Conservation (phyloP, 1,284 basidiomycete genomes). For the Hymenochaete sp. region DNA sequence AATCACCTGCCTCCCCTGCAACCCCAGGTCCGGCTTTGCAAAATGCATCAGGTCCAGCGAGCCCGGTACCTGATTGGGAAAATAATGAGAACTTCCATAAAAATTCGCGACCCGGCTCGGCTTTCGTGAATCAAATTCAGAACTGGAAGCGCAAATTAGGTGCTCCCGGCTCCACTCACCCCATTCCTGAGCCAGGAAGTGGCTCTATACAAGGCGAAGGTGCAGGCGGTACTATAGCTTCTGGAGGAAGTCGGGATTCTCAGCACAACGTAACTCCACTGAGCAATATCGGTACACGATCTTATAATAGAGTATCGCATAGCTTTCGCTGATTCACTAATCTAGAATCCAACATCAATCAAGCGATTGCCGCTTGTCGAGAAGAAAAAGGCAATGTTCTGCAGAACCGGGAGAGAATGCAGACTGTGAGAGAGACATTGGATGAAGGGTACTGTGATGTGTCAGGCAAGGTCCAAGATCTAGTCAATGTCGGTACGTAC, state of each 20-base stretch:
- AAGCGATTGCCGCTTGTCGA: slow-evolving; percentile 71
- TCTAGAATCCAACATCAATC: slow-evolving; percentile 59
- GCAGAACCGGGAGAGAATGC: slow-evolving; percentile 59
- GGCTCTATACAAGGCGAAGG: slow-evolving; percentile 16
- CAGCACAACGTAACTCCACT: slow-evolving; percentile 43
- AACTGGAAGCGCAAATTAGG: slow-evolving; percentile 25
- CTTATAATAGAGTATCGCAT: not conserved
- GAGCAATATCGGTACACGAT: slow-evolving; percentile 48
- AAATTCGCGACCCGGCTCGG: slow-evolving; percentile 9
- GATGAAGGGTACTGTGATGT: slow-evolving; percentile 81
- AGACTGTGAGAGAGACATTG: slow-evolving; percentile 63
- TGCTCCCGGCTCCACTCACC: slow-evolving; percentile 9
- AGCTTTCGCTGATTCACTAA: not conserved
- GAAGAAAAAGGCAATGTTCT: slow-evolving; percentile 58
- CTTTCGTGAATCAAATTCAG: slow-evolving; percentile 22
- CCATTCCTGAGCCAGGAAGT: slow-evolving; percentile 14
- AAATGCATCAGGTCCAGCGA: not conserved
- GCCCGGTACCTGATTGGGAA: not conserved
- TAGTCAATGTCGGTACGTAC: slow-evolving; percentile 47
- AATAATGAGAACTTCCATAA: not conserved
- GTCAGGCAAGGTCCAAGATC: slow-evolving; percentile 56
- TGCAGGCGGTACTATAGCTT: no score
- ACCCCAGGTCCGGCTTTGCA: not conserved
- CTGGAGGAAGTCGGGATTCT: slow-evolving; percentile 7
- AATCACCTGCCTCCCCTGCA: not conserved